Conservation (phyloP, 495 filamentous ascomycete species). For the Astrocystis sublimbata region DNA sequence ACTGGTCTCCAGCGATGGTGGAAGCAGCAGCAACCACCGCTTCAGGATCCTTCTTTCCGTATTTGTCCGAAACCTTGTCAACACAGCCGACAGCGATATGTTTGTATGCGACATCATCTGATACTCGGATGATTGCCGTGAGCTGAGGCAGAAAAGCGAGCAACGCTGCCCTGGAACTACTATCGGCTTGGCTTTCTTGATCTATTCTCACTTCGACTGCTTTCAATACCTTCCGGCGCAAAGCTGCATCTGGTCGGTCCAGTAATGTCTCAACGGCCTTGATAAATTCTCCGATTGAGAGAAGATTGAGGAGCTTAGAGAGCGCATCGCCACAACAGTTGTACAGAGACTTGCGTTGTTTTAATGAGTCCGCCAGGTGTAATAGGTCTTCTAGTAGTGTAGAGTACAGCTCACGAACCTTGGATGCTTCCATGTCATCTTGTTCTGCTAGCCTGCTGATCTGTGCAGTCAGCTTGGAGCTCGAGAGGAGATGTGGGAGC, state of each 20-base stretch:
- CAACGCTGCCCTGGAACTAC: constrained; percentile 64
- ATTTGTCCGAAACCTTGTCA: constrained; percentile 85
- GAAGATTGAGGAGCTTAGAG: constrained; percentile 69
- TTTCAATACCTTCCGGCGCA: constrained; percentile 77
- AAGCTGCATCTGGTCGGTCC: constrained; percentile 64
- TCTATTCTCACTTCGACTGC: constrained; percentile 75
- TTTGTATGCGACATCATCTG: constrained; percentile 70
- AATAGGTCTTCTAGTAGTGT: constrained; percentile 68
- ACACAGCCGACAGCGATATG: constrained; percentile 82
- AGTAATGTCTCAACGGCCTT: constrained; percentile 78
- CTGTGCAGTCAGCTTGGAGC: constrained; percentile 48
- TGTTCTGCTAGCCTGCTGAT: constrained; percentile 50
- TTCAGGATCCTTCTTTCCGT: constrained; percentile 80
- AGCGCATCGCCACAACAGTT: constrained; percentile 68
- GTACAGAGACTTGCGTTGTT: constrained; percentile 61
- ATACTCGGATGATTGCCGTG: constrained; percentile 69
- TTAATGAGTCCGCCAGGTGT: constrained; percentile 59
- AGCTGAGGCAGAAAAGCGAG: constrained; percentile 78
- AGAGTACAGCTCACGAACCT: constrained; percentile 68
- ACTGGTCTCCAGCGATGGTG: constrained; percentile 72
- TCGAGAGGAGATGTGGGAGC: constrained; percentile 55
- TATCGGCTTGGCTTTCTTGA: constrained; percentile 64
- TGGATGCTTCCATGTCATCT: constrained; percentile 60
- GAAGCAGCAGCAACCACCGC: constrained; percentile 65
- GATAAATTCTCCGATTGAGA: constrained; percentile 83